phyloP scores from a whole-genome alignment of 78 protist genomes.

The Cyanophora paradoxa region DNA sequence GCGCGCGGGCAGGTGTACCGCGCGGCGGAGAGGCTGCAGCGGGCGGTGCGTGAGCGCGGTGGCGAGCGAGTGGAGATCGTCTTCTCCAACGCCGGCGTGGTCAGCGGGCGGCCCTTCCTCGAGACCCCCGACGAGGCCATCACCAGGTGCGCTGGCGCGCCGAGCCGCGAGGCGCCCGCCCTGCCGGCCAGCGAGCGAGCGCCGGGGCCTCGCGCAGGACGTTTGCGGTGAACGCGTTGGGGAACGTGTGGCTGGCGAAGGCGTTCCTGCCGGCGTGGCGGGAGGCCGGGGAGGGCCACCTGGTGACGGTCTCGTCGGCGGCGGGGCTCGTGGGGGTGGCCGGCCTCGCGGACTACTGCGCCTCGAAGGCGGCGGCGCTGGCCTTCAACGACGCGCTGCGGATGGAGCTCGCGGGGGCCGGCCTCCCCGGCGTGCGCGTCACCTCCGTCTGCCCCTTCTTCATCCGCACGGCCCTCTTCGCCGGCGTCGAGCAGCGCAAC shows the following conservation, averaged over 20 bases:
- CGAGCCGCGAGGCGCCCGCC: neutral
- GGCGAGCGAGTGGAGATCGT: neutral
- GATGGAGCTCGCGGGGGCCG: neutral
- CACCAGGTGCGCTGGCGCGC: neutral
- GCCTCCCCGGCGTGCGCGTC: neutral
- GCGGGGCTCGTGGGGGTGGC: neutral
- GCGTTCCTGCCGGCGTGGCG: slow-evolving; percentile 4
- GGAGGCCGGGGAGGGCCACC: neutral
- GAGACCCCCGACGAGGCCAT: neutral
- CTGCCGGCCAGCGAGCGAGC: neutral
- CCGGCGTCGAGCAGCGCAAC: neutral
- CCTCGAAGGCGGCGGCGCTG: neutral
- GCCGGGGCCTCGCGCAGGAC: neutral
- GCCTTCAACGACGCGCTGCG: slow-evolving; percentile 2
- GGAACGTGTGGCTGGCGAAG: neutral
- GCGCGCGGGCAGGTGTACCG: too few species aligned
- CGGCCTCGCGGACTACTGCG: slow-evolving; percentile 24
- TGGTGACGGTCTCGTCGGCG: neutral
- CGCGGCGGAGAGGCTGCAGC: too few species aligned
- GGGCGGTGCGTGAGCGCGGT: too few species aligned
- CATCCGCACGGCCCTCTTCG: neutral
- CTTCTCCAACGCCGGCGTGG: neutral
- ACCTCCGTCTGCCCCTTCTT: slow-evolving; percentile 10
- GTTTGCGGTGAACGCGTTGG: neutral
- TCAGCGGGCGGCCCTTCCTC: neutral